Conservation (phyloP, 352 stramenopile genomes). For the Phytophthora fragariae region DNA sequence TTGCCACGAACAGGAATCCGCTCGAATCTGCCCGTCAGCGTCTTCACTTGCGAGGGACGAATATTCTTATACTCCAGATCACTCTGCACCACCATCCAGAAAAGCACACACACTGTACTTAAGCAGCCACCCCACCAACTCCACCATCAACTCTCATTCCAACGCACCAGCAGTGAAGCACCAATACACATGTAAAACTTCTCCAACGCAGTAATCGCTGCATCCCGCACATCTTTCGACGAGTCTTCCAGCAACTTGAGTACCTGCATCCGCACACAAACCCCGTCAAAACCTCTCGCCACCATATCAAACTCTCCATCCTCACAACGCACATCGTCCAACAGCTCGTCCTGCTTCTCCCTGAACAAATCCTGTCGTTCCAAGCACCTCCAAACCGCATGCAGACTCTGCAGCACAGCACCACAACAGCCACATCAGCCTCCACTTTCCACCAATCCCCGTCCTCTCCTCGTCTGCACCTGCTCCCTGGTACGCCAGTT, state of each 20-base stretch:
- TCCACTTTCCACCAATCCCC: not conserved
- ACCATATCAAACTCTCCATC: not conserved
- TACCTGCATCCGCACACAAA: slow-evolving; percentile 35
- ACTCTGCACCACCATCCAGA: slow-evolving; percentile 38
- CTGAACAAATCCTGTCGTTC: slow-evolving; percentile 61
- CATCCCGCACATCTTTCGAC: slow-evolving; percentile 85
- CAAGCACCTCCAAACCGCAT: slow-evolving; percentile 71
- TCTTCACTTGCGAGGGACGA: slow-evolving; percentile 79
- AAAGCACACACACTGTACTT: slow-evolving; percentile 3
- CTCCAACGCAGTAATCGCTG: slow-evolving; percentile 70
- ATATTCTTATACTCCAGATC: slow-evolving; percentile 82
- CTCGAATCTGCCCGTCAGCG: slow-evolving; percentile 66
- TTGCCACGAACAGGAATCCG: slow-evolving; percentile 18
- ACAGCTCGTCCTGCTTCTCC: slow-evolving; percentile 58
- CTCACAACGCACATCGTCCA: slow-evolving; percentile 56
- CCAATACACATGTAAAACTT: slow-evolving; percentile 80
- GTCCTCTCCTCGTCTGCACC: slow-evolving; percentile 38
- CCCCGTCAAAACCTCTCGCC: not conserved
- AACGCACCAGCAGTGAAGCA: slow-evolving; percentile 68
- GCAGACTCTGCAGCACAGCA: slow-evolving; percentile 50
- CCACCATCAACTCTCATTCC: not conserved
- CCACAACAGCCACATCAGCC: slow-evolving; percentile 2
- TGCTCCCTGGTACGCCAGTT: slow-evolving; percentile 88
- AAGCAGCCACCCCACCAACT: not conserved
- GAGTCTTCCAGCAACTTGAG: slow-evolving; percentile 81